Evolutionary conservation across 768 basidiomycete genomes (phyloP).

Genomic region (Fibroporia radiculosa): DNA sequence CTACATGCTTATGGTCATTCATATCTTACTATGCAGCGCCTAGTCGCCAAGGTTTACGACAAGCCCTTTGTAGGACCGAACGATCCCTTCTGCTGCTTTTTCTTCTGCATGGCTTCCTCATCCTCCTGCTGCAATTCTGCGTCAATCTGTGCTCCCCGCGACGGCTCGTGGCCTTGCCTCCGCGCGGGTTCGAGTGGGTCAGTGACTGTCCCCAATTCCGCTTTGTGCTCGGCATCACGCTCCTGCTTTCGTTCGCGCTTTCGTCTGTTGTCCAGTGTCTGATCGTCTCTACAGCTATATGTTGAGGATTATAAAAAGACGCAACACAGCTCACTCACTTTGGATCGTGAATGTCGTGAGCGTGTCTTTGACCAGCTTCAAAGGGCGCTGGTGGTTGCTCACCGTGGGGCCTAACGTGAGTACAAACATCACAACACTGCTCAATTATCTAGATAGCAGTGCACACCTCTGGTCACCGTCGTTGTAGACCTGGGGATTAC

Average conservation of each 20-base stretch:
- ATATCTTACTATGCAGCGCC: too few species aligned
- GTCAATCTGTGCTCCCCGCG: constrained; percentile 51
- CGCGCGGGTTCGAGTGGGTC: constrained; percentile 44
- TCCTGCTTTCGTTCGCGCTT: constrained; percentile 25
- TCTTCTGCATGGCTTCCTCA: constrained; percentile 36
- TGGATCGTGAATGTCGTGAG: constrained; percentile 34
- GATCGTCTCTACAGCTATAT: constrained; percentile 34
- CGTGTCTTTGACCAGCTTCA: constrained; percentile 26
- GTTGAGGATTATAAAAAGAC: too few species aligned
- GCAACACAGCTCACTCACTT: too few species aligned
- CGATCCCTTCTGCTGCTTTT: constrained; percentile 23
- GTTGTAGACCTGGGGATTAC: constrained; percentile 40
- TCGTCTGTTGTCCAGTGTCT: constrained; percentile 31
- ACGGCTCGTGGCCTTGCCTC: constrained; percentile 51
- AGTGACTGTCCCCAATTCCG: constrained; percentile 23
- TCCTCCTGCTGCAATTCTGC: constrained; percentile 48
- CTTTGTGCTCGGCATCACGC: constrained; percentile 18
- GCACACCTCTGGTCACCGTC: constrained; percentile 40
- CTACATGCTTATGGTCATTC: too few species aligned
- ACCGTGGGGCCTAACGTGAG: constrained; percentile 1
- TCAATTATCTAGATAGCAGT: constrained; percentile 1
- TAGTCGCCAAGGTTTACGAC: too few species aligned
- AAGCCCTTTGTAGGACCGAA: constrained; percentile 1
- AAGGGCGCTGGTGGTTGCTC: constrained; percentile 21
- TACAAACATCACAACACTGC: constrained; percentile 8